Conservation (phyloP, 164 flowering plant genomes). For the Tinospora cordifolia region DNA sequence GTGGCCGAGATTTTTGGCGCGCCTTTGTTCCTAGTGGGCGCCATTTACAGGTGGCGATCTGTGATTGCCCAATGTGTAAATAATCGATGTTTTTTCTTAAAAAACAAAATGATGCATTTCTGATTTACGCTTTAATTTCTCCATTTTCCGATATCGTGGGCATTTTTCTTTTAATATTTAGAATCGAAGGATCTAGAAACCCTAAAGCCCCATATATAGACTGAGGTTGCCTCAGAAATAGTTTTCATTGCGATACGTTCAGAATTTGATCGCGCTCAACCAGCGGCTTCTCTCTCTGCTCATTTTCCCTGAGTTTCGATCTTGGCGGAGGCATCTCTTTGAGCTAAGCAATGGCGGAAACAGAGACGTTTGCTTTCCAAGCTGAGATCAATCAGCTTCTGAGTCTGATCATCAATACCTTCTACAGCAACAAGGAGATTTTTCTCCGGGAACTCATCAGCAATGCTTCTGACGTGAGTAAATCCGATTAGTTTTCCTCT, state of each 20-base stretch:
- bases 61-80: neutral
- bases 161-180: neutral
- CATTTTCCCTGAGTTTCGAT: neutral
- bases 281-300: neutral
- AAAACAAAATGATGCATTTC: too few species aligned
- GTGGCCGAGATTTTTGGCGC: too few species aligned
- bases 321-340: neutral
- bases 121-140: neutral
- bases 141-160: neutral
- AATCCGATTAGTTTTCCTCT: too few species aligned
- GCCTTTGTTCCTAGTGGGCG: too few species aligned
- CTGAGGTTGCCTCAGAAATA: too few species aligned
- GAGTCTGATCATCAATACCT: slow-evolving; percentile 15
- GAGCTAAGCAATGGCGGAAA: slow-evolving; percentile 2
- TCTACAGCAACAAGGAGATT: slow-evolving; percentile 16
- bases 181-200: slow-evolving; percentile 11
- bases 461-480: slow-evolving; percentile 16
- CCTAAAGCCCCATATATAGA: neutral
- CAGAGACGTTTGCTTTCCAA: slow-evolving; percentile 10
- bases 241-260: too few species aligned
- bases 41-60: neutral
- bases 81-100: too few species aligned
- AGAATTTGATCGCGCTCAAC: too few species aligned
- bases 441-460: slow-evolving; percentile 15
- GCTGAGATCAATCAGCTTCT: slow-evolving; percentile 15